Evolutionary conservation across 441 rosid species (phyloP), one percentile per base, ranked within the genome.

Genomic region (Pelargonium australe): DNA sequence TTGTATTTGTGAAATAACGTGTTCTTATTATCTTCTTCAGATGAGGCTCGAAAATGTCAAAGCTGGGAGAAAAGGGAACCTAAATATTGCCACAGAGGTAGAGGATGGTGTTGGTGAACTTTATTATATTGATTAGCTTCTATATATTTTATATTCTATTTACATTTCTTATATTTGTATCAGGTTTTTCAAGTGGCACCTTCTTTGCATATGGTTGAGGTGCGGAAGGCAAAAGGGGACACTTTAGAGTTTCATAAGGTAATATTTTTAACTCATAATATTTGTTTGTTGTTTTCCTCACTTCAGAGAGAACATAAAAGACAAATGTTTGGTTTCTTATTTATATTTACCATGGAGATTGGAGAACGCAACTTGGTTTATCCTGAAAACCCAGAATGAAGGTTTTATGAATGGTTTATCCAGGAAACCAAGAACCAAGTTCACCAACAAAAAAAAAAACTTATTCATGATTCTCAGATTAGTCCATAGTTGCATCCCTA

Each of bases 151-250:
- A 14, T 13, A 14, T 5, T 14, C 63, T 64, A 8, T 41, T 66
- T 31, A 53, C 65, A 7, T 72, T 34, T 0, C n/a, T 53, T 44
- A 19, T 44, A 67, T 55, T 58, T 69, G 44, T 17, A 71, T 71
- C 80, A 94, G 97, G 75, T 94, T 64, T 91, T 94, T 77, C 95
- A 94, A 91, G 92, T 94, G 73, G 87, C 98, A 2, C 97, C 98
- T 58, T 91, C 87, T 47, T 83, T 94, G 66, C 96, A 94, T 76
- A 89, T 91, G 98, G 96, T 94, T 25, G 95, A 94, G 79, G 85
- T 94, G 63, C 89, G 97, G 13, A 94, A 94, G 76, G 87, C 97
- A 0, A 94, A 91, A 80, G 98, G 98, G 53, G 97, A 94, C 78
- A 94, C 98, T 9, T 76, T 94, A 64, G 98, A 94, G 75, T 94